Base-by-base conservation (phyloP, 106 monocot genomes). In the Dendrobium huoshanense region DNA sequence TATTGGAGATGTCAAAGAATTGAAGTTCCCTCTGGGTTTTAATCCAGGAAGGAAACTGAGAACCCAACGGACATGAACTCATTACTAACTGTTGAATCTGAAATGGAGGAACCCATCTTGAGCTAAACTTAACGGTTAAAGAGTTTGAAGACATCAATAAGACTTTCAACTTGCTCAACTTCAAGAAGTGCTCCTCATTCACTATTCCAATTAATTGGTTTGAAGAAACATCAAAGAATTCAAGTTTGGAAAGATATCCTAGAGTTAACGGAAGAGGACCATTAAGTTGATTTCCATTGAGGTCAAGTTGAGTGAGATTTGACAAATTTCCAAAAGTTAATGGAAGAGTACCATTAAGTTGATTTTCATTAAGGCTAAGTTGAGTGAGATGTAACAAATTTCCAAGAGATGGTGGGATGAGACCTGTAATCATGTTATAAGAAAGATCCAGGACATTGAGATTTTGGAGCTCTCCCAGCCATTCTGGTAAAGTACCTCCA, bases 41-140 rank as follows among this genome's bases (percentile, higher is more conserved):
- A 65, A 65, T 24, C 64, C 64, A 65, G 64, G 64, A 25, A 24
- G 64, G 64, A 25, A 65, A 65, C 64, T 2, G n/a, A 65, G 41
- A 27, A 6, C 73, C 73, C 73, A 74, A 18, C 2, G 37, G 19
- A 37, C 59, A 51, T 22, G 78, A 79, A 11, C 25, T 3, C 65
- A 82, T 13, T 1, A 0, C 4, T 2, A 74, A 29, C 0, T 0
- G 0, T 17, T 65, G 16, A 0, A 83, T 42, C 73, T 84, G 80
- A 41, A 84, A 87, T 45, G 81, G 77, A 77, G 81, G 87, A 56
- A 48, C 55, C 86, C 89, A 89, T 49, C 29, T 45, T 5, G 41
- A 43, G 25, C 22, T 61, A 4, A 84, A 15, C 9, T 9, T 2
- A 11, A 87, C 0, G 18, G n/a, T 64, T 11, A 87, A 70, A 27